phyloP scores from a whole-genome alignment of 108 stramenopile species.

The Nitzschia sp. region DNA sequence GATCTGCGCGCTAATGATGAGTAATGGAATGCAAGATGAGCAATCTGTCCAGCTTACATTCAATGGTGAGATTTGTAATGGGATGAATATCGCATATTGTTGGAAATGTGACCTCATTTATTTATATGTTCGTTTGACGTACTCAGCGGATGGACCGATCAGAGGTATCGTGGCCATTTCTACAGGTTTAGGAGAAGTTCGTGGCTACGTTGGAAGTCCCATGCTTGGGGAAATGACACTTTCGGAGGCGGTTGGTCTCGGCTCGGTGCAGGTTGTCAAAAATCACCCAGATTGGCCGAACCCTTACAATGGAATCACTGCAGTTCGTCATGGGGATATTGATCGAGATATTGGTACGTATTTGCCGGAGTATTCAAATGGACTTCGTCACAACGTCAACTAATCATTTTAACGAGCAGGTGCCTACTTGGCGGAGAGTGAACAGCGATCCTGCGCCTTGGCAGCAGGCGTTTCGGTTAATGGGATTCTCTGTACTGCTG shows the following conservation, averaged over 20 bases:
- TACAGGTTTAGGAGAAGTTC: constrained; percentile 60
- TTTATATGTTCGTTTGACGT: neutral
- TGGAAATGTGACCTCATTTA: neutral
- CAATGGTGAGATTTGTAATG: constrained; percentile 38
- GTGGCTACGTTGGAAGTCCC: constrained; percentile 82
- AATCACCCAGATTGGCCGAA: constrained; percentile 89
- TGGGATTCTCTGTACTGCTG: constrained; percentile 81
- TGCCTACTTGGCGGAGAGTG: constrained; percentile 80
- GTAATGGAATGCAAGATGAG: constrained; percentile 85
- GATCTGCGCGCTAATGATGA: constrained; percentile 66
- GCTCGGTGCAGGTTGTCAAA: constrained; percentile 82
- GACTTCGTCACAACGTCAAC: neutral
- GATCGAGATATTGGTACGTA: constrained; percentile 83
- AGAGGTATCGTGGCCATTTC: constrained; percentile 75
- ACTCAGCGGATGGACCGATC: constrained; percentile 67
- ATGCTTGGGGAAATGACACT: constrained; percentile 61
- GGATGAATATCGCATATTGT: neutral
- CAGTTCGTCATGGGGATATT: constrained; percentile 76
- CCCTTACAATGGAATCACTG: constrained; percentile 89
- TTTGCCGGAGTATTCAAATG: neutral
- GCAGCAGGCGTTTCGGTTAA: constrained; percentile 73
- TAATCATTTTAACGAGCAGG: constrained; percentile 29
- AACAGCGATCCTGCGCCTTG: constrained; percentile 87
- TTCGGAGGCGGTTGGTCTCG: constrained; percentile 73
- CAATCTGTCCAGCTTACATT: constrained; percentile 83